Conservation (phyloP, 2,329 filamentous ascomycete species). For the Claviceps monticola region DNA sequence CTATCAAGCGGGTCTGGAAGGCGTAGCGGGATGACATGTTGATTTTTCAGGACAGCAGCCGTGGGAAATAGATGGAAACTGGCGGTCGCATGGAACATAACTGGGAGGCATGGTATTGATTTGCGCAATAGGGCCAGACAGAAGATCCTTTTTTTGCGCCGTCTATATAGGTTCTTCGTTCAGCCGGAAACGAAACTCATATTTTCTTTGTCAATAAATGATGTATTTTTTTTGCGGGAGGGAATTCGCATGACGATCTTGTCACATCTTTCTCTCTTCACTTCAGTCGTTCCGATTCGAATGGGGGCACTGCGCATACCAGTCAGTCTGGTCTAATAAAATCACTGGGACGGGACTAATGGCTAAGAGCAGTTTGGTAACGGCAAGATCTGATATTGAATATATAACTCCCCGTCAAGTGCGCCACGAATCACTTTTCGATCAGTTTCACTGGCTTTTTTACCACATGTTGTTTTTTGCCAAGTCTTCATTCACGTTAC, state of each 20-base stretch:
- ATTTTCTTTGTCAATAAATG: conserved; percentile 4
- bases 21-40: conserved; percentile 36
- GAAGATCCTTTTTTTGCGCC: background rate
- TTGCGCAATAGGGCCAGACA: background rate
- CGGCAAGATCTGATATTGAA: background rate
- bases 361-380: background rate
- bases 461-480: too few relatives aligned
- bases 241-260: background rate
- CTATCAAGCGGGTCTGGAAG: conserved; percentile 77
- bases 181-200: conserved; percentile 5
- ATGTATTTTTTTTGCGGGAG: background rate
- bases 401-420: too few relatives aligned
- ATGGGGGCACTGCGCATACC: too few relatives aligned
- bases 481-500: too few relatives aligned
- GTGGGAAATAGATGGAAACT: background rate
- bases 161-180: conserved; percentile 10
- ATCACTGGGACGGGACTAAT: background rate
- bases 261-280: background rate
- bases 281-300: too few relatives aligned
- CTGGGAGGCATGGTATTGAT: background rate
- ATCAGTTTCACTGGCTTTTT: background rate
- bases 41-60: background rate
- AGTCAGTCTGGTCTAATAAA: background rate
- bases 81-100: background rate
- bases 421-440: background rate